Conservation (phyloP, 129 eudicot genomes). For the Calendula officinalis region DNA sequence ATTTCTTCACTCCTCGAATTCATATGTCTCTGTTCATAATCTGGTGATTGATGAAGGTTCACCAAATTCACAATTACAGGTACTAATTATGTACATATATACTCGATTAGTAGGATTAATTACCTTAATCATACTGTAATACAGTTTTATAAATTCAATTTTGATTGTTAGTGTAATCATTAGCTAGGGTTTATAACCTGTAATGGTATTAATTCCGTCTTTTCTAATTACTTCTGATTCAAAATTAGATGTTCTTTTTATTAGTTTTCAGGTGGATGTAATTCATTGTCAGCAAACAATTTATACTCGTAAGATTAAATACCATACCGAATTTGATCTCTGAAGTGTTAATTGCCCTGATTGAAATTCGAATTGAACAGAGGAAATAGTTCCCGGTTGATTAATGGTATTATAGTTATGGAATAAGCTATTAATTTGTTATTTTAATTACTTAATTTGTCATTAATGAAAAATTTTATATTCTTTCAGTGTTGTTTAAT, state of each 20-base stretch:
- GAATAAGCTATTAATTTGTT: not conserved
- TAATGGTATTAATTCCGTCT: not conserved
- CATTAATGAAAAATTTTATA: not conserved
- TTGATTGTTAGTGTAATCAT: not conserved
- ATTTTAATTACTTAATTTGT: not conserved
- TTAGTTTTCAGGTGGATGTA: slow-evolving; percentile 3
- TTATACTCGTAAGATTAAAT: not conserved
- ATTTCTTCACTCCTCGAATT: not conserved
- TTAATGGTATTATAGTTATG: not conserved
- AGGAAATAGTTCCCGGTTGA: not conserved
- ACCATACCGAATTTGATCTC: not conserved
- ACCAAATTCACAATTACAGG: slow-evolving; percentile 1
- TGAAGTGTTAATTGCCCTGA: slow-evolving; percentile 1
- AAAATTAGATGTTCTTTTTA: not conserved
- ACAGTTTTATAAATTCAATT: not conserved
- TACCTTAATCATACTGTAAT: not conserved
- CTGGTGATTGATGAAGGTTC: slow-evolving; percentile 26
- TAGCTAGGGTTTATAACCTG: slow-evolving; percentile 17
- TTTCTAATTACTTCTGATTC: not conserved
- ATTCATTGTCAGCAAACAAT: not conserved
- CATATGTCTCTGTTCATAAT: not conserved
- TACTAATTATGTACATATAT: not conserved
- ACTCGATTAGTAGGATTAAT: not conserved
- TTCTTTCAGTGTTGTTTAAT: not conserved
- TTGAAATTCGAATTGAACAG: not conserved